Evolutionary conservation across 768 basidiomycete species (phyloP).

Genomic region (Cystofilobasidium ferigula): DNA sequence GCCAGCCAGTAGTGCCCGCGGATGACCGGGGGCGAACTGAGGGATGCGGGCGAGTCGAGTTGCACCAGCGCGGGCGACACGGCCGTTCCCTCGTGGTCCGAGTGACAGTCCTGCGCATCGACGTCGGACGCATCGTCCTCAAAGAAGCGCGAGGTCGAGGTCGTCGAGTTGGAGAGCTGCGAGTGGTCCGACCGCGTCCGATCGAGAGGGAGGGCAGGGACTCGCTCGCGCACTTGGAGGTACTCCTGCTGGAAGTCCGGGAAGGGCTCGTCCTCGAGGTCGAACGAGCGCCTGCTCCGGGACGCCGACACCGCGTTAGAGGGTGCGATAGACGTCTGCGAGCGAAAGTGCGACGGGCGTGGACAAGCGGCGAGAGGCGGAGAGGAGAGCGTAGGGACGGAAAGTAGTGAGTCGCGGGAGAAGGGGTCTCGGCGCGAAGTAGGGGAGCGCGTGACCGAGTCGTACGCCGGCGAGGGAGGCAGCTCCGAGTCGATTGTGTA

Average conservation of each 20-base stretch:
- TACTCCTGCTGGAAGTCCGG: slow-evolving; percentile 13
- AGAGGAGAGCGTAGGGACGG: background rate
- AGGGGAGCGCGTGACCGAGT: background rate
- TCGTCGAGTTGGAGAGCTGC: background rate
- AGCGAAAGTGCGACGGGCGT: slow-evolving; percentile 2
- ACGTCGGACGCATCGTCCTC: background rate
- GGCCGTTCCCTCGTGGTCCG: background rate
- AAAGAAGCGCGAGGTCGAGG: background rate
- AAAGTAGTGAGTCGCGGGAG: background rate
- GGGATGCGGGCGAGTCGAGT: background rate
- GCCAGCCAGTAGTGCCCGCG: slow-evolving; percentile 11
- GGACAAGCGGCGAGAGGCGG: background rate
- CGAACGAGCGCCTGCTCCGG: background rate
- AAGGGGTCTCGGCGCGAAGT: background rate
- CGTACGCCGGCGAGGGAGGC: slow-evolving; percentile 12
- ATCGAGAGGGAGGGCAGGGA: background rate
- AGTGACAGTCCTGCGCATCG: background rate
- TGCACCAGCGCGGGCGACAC: background rate
- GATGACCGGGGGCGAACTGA: background rate
- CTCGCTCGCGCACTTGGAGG: background rate
- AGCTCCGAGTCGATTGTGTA: slow-evolving; percentile 1
- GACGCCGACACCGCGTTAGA: background rate
- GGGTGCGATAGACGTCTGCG: background rate
- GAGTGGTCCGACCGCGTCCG: background rate
- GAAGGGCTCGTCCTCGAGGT: background rate